Evolutionary conservation across 257 asterid genomes (phyloP).

Genomic region (Henckelia pumila): DNA sequence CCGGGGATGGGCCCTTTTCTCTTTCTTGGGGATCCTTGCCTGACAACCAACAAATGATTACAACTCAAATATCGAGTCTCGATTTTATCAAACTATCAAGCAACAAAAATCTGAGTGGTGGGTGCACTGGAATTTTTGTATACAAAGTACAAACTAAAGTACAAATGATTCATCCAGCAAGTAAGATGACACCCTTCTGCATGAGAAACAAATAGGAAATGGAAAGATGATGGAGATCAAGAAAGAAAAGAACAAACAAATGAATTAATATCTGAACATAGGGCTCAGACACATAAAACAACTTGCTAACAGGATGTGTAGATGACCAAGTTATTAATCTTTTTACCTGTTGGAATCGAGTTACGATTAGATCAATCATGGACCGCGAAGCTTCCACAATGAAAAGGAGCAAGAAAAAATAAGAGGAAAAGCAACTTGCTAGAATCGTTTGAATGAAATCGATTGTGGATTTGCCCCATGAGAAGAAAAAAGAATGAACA

Average conservation of each 20-base stretch:
- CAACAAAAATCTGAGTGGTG: neutral
- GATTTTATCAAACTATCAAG: neutral
- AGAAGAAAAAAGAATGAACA: too few species aligned
- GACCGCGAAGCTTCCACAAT: neutral
- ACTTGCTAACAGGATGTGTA: neutral
- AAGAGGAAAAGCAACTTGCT: neutral
- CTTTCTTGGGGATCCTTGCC: slow-evolving; percentile 96
- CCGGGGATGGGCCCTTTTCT: slow-evolving; percentile 90
- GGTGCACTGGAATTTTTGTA: neutral
- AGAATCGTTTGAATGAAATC: neutral
- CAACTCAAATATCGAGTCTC: neutral
- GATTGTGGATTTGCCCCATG: neutral
- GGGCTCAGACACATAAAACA: too few species aligned
- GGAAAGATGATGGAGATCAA: too few species aligned
- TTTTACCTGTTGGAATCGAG: neutral
- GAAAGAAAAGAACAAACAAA: neutral
- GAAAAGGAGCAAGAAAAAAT: neutral
- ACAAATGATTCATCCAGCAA: too few species aligned
- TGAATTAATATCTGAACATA: neutral
- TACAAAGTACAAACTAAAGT: too few species aligned
- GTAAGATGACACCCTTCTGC: too few species aligned
- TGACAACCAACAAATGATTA: slow-evolving; percentile 29
- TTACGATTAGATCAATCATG: neutral
- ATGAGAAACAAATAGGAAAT: too few species aligned
- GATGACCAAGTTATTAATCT: neutral